Base-by-base conservation (phyloP, 768 basidiomycete species). In the Rhodotorula kratochvilovae region DNA sequence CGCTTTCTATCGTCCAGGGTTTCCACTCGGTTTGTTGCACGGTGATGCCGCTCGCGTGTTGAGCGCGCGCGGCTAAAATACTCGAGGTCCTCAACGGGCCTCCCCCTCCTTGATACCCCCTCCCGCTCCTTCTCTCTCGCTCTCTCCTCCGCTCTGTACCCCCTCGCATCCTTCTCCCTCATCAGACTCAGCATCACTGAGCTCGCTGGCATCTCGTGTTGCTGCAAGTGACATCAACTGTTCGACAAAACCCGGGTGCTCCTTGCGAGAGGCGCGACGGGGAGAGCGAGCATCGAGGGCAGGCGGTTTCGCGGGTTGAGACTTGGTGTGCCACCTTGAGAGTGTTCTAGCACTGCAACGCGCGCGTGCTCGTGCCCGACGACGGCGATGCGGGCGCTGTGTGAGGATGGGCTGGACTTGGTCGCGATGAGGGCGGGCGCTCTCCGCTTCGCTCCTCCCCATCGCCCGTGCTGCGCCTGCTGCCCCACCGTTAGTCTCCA, bases 161-260 rank as follows among this genome's bases (percentile, higher is more conserved):
- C 19, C 29, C 21, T 31, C 31, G 31, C 17, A 16, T 21, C 31
- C 33, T 31, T 17, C 54, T 17, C 33, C 19, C n/a, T 33, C 16
- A 54, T 19, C 33, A 35, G 17, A 10, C 33, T 36, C 56, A 50
- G 48, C 48, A 50, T 27, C 48, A 10, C 48, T 39, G 48, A 50
- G 48, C 48, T 50, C 48, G 48, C 25, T 27, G 25, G 48, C 48
- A 50, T 39, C 5, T 50, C 48, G 48, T 50, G 48, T 39, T 39
- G 39, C 39, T 39, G 39, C 39, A 23, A 27, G 39, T 36, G 39
- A 42, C 39, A 35, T 62, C 61, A 35, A 64, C 78, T 69, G 65
- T 80, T 80, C 79, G 77, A 19, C 45, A 46, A 46, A 46, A 19
- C 16, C 21, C n/a, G 51, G 27, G 12, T 29, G 5, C 11, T 48